phyloP scores from a whole-genome alignment of 495 filamentous ascomycete species.

The Xylaria cubensis region DNA sequence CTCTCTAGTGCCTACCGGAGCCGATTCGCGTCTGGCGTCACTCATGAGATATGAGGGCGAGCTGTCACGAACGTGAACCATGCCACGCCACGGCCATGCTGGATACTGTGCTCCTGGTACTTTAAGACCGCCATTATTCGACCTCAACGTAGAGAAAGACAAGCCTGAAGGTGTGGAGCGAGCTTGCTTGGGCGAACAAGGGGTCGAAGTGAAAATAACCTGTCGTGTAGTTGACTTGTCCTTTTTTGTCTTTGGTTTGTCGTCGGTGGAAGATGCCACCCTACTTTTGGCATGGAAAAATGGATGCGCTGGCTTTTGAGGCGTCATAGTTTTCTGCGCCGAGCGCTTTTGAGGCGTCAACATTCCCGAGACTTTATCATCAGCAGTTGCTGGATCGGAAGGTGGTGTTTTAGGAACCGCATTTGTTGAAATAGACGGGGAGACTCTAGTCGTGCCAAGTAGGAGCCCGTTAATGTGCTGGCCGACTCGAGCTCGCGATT shows the following conservation, averaged over 20 bases:
- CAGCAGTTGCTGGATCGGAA: constrained; percentile 12
- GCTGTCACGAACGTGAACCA: constrained; percentile 64
- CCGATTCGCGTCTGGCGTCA: background rate
- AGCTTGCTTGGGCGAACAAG: constrained; percentile 41
- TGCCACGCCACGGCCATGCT: constrained; percentile 73
- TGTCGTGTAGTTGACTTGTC: constrained; percentile 28
- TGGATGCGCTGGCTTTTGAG: constrained; percentile 74
- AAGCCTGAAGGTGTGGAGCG: constrained; percentile 28
- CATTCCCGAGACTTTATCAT: constrained; percentile 3
- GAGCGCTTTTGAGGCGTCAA: constrained; percentile 53
- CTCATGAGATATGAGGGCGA: background rate
- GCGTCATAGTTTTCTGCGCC: constrained; percentile 14
- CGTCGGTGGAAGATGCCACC: constrained; percentile 24
- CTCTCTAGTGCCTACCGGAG: background rate
- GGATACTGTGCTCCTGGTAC: constrained; percentile 66
- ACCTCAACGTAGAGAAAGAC: constrained; percentile 41
- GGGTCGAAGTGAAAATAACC: constrained; percentile 46
- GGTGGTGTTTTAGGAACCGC: constrained; percentile 25
- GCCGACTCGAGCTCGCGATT: constrained; percentile 44
- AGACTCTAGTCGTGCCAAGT: constrained; percentile 21
- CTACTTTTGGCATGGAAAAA: constrained; percentile 69
- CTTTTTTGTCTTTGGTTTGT: constrained; percentile 30
- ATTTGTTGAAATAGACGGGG: constrained; percentile 12
- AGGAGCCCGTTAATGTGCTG: constrained; percentile 46
- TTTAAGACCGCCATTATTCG: constrained; percentile 50